Evolutionary conservation across 169 alveolate species (phyloP).

Genomic region (Cryptosporidium muris): DNA sequence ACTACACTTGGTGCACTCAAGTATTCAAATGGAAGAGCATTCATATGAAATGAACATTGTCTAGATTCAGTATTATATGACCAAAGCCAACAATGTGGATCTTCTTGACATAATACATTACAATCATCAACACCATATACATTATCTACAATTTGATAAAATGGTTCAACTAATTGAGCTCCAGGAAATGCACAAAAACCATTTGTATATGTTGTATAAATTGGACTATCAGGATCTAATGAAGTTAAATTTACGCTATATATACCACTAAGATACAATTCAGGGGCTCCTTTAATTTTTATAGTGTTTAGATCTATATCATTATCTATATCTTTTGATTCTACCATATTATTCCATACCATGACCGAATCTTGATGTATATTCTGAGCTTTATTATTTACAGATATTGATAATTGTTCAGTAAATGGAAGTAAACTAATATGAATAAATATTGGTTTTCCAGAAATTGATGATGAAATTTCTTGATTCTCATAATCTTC

Average conservation of each 20-base stretch:
- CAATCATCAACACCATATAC: conserved; percentile 69
- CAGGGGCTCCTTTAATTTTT: conserved; percentile 57
- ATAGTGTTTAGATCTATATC: neutral
- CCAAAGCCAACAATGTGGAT: conserved; percentile 71
- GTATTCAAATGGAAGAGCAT: conserved; percentile 65
- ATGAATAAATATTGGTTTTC: conserved; percentile 57
- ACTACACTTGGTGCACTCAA: conserved; percentile 53
- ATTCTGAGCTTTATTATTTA: conserved; percentile 50
- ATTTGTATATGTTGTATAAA: conserved; percentile 62
- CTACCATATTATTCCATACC: conserved; percentile 27
- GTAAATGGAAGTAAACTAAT: conserved; percentile 64
- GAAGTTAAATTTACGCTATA: conserved; percentile 60
- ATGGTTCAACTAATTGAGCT: conserved; percentile 62
- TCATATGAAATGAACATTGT: conserved; percentile 70
- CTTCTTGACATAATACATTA: conserved; percentile 58
- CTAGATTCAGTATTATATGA: conserved; percentile 45
- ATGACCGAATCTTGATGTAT: conserved; percentile 16
- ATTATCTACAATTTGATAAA: conserved; percentile 51
- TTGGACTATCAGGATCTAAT: conserved; percentile 47
- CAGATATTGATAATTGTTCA: conserved; percentile 62
- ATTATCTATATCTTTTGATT: neutral
- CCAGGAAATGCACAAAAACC: conserved; percentile 71
- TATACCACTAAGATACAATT: conserved; percentile 55
- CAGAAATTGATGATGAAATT: conserved; percentile 22
- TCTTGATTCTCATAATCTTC: conserved; percentile 20